Percentiles rank a stretch among this genome's conserved stretches.
These are phyloP conservation scores for Alternaria brassicicola DNA, from an alignment of 2,329 filamentous ascomycete species.

Conservation along the genomic window DNA sequence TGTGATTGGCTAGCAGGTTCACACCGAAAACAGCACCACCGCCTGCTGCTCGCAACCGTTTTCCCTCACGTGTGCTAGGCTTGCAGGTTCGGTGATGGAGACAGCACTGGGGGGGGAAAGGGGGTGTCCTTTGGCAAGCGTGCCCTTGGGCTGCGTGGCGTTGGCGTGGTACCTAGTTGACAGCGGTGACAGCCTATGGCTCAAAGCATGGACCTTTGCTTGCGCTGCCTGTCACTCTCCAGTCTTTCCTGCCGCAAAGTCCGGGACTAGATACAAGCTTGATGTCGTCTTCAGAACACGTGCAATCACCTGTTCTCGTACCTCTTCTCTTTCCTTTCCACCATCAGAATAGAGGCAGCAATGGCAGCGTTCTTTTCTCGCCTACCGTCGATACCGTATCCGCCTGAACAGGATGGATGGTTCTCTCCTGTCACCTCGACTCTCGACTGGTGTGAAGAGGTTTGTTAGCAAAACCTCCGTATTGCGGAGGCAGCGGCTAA, in stretches of 20 bases:
- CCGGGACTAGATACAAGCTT: constrained; percentile 19
- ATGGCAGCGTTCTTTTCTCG: constrained; percentile 46
- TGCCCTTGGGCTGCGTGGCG: not conserved
- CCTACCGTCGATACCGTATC: constrained; percentile 56
- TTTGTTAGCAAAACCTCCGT: constrained; percentile 39
- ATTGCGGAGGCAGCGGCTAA: constrained; percentile 4
- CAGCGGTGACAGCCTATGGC: constrained; percentile 1
- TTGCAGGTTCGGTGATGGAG: not conserved
- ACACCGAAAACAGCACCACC: constrained; percentile 11
- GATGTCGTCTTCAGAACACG: not conserved
- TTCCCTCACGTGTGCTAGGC: not conserved
- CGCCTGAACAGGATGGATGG: constrained; percentile 62
- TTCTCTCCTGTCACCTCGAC: constrained; percentile 76
- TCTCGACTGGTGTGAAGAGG: constrained; percentile 82
- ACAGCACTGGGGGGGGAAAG: not conserved
- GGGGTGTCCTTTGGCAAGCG: not conserved
- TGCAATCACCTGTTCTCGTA: not conserved
- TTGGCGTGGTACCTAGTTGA: constrained; percentile 1
- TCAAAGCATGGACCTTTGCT: constrained; percentile 12
- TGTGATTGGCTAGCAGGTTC: constrained; percentile 25
- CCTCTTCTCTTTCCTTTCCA: not conserved
- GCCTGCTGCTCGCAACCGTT: not conserved
- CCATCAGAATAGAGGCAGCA: not conserved
- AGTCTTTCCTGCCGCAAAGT: constrained; percentile 21
- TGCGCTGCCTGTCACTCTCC: constrained; percentile 12